Base-by-base conservation (phyloP, 805 yeast species). In the Helenozyma baotianmanensis region DNA sequence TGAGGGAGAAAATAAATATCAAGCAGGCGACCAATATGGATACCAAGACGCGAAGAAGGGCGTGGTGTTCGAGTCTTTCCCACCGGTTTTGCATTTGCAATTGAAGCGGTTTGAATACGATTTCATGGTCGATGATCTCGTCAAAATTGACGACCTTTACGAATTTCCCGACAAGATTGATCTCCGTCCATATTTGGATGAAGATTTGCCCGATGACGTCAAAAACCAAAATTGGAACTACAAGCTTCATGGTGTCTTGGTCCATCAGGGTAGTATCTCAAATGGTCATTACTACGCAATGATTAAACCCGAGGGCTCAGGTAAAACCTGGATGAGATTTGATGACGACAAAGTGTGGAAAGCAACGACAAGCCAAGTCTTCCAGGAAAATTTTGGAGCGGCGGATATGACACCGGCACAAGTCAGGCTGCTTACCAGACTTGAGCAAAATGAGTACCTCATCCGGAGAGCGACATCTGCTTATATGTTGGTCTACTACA, bases 21-120 rank as follows among this genome's bases (percentile, higher is more conserved):
- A 82, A 40, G 97, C 98, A 1, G 72, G 72, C 25, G 88, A 84
- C 21, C 89, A 80, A 23, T 75, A 60, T 56, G 97, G 97, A 0
- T 71, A 87, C 29, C 99, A 92, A 62, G 97, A 88, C 59, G 97
- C 98, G 9, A 82, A 82, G 50, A 92, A 92, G 58, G 98, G 98
- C 48, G 97, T 92, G 8, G 85, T 85, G 0, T 92, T 92, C 55
- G 82, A 83, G 53, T 73, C 77, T 9, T 83, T 92, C 53, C 99
- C 99, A 2, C 87, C 92, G 0, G 96, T 92, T 4, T 67, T 92
- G 39, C 97, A 92, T 58, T 65, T 92, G 35, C 99, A 92, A 59
- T 72, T 92, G 46, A 92, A 92, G 54, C 70, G 99, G 45, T 92
- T 89, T 53, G 97, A 92, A 54, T 92, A 87, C 47, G 96, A 92